Evolutionary conservation across 192 early-diverging fungal genomes (phyloP).

Genomic region (Podila epigama): DNA sequence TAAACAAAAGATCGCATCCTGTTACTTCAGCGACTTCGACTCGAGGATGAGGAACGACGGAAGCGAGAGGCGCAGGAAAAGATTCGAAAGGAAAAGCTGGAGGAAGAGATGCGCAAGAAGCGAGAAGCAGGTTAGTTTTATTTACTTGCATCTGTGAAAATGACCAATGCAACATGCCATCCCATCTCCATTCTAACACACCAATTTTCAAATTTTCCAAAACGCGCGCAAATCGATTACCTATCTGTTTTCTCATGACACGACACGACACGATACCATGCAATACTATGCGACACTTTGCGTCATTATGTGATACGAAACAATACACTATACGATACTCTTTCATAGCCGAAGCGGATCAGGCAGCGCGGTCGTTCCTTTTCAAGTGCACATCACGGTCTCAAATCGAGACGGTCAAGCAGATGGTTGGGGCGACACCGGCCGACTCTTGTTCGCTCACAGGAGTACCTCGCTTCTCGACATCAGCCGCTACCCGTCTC

Average conservation of each 20-base stretch:
- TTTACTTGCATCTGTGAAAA: background rate
- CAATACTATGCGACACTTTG: too few species aligned
- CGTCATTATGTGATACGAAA: too few species aligned
- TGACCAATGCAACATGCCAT: too few species aligned
- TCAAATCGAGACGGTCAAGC: constrained; percentile 46
- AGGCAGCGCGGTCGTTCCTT: constrained; percentile 40
- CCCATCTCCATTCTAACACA: too few species aligned
- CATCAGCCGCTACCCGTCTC: constrained; percentile 42
- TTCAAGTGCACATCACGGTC: constrained; percentile 46
- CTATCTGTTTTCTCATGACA: too few species aligned
- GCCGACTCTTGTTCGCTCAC: constrained; percentile 38
- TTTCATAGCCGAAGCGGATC: constrained; percentile 46
- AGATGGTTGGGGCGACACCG: constrained; percentile 30
- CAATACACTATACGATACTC: too few species aligned
- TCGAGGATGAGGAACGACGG: constrained; percentile 46
- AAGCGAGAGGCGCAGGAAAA: constrained; percentile 38
- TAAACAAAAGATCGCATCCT: constrained; percentile 21
- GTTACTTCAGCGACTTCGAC: constrained; percentile 35
- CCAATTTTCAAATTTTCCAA: too few species aligned
- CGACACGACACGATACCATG: too few species aligned
- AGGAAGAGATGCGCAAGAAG: constrained; percentile 50
- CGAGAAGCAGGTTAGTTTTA: constrained; percentile 38
- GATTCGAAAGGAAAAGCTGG: constrained; percentile 32
- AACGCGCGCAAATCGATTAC: too few species aligned
- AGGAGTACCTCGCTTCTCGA: constrained; percentile 34